Base-by-base conservation (phyloP, 495 filamentous ascomycete species). In the Trichodelitschia bisporula region DNA sequence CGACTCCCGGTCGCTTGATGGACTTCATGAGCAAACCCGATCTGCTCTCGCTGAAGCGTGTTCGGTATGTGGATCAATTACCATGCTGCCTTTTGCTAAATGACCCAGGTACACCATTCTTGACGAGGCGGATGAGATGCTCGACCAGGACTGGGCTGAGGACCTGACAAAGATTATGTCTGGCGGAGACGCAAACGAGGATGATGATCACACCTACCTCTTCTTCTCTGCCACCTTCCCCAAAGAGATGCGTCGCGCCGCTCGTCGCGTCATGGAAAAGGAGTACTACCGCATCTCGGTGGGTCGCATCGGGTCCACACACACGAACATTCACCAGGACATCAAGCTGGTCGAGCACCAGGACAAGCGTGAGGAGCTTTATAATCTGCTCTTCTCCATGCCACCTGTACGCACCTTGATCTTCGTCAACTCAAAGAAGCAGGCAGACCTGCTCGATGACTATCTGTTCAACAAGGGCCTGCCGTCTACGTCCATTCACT, bases 161-260 rank as follows among this genome's bases (percentile, higher is more conserved):
- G 67, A 77, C 1, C 56, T 91, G 30, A 51, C 55, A 10, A 57
- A 61, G 36, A 72, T 92, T 31, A 66, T 91, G 57, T 55, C 61
- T 33, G 77, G 77, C 31, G 74, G 17, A 57, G 53, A 54, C 24
- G 45, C 55, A 49, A 86, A 90, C 28, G 68, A 77, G 30, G 77
- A 92, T 40, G 74, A 69, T 3, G 73, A 82, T 32, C 59, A 79
- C 59, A 53, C 69, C 13, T 92, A 76, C 53, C 56, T 91, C 62
- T 79, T 97, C 64, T 93, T 93, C 39, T 91, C 79, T 2, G 86
- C 86, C 8, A 93, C 86, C 0, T 95, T 95, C 45, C 70, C 76
- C 14, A 76, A 72, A 53, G 47, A 53, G 0, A 69, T 72, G 40
- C 82, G 79, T 24, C 54, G 71, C 19, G 50, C 93, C 18, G 86